Base-by-base conservation (phyloP, 805 yeast genomes). In the Candida coquimbonensis region DNA sequence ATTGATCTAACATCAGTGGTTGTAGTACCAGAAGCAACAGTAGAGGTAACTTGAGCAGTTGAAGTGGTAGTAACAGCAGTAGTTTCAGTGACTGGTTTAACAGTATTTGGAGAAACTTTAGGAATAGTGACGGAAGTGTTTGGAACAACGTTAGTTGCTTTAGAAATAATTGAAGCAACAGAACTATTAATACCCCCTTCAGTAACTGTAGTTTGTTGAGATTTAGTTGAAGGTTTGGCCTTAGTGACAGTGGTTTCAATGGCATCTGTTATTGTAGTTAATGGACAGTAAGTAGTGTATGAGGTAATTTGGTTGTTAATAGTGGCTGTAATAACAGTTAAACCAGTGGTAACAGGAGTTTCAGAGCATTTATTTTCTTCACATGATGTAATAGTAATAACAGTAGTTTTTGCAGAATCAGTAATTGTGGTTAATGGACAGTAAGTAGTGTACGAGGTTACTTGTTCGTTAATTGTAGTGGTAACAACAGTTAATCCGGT, bases 401-500 rank as follows among this genome's bases (percentile, higher is more conserved):
- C 34, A 14, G 42, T 39, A 14, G 42, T 33, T 21, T 31, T 26
- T 21, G 31, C 27, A 19, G 24, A 21, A 21, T 27, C 31, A 27
- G 31, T 13, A 27, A 12, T 27, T 14, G 32, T 12, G 12, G 39
- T 25, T 11, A 25, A 26, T n/a, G 39, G 32, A 25, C n/a, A 14
- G 13, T 29, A 26, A 38, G 40, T 13, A 21, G 34, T 26, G 24
- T 32, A 32, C 4, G 34, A 26, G 17, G 40, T 32, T 6, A 25
- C 36, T 14, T n/a, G 26, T 16, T 26, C 33, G 8, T 33, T 17
- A 5, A 14, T 37, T 31, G 43, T 40, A 14, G 43, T 34, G 7
- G 43, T 40, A 16, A 40, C 38, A 25, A 40, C 43, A 33, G 43
- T 40, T 24, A 40, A 16, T 9, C 43, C 43, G 2, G 45, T 42